Percentiles rank a stretch among this genome's conserved stretches.
Evolutionary conservation across 1,284 basidiomycete genomes (phyloP).

Genomic region (Melampsora occidentalis): DNA sequence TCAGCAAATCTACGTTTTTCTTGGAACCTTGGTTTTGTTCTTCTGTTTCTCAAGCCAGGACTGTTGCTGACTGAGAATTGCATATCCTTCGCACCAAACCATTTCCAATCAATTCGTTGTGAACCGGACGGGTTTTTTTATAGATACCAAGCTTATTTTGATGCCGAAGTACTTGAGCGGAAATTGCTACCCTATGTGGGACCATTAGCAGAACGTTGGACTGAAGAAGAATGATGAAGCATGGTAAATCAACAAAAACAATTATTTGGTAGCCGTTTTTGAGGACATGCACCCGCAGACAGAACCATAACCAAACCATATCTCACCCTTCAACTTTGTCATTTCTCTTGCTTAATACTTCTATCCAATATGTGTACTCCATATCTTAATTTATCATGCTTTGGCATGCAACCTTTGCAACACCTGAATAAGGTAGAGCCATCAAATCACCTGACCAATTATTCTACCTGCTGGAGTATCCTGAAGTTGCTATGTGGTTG

Average conservation of each 20-base stretch:
- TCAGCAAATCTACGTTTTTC: background rate
- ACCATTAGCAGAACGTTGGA: conserved; percentile 41
- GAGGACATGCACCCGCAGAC: no score
- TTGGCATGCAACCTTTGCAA: no score
- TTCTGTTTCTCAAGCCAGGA: background rate
- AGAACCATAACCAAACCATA: no score
- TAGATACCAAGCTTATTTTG: conserved; percentile 41
- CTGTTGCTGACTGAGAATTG: background rate
- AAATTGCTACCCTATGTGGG: conserved; percentile 31
- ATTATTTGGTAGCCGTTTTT: background rate
- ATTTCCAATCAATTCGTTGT: background rate
- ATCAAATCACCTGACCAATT: no score
- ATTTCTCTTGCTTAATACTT: no score
- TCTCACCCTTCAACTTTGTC: no score
- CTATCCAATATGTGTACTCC: no score
- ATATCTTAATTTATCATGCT: no score
- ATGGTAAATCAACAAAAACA: background rate
- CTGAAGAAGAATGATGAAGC: conserved; percentile 25
- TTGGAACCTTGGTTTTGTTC: background rate
- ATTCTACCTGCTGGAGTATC: no score
- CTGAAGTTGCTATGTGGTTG: no score
- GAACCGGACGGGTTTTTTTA: background rate
- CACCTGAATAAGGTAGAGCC: no score
- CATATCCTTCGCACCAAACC: background rate
- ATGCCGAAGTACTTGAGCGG: conserved; percentile 31